Evolutionary conservation across 225 moss, liverwort and hornwort species (phyloP).

Genomic region (Asterella californica): DNA sequence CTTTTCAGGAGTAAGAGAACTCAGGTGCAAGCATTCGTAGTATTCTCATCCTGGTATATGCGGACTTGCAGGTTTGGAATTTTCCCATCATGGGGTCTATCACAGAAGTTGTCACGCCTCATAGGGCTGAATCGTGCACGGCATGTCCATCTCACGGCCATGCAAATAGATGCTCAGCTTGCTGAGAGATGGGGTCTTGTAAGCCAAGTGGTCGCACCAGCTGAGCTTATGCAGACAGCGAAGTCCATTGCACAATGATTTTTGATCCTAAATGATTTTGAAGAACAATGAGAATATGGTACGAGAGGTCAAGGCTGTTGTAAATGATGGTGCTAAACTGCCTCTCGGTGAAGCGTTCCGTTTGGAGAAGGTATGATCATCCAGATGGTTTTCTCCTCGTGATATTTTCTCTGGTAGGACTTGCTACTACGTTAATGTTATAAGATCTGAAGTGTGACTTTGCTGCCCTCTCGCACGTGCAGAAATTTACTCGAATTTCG

Average conservation of each 20-base stretch:
- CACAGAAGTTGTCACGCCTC: slow-evolving; percentile 75
- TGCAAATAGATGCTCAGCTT: slow-evolving; percentile 67
- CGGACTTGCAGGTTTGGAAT: slow-evolving; percentile 71
- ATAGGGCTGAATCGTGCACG: slow-evolving; percentile 78
- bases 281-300: slow-evolving; percentile 65
- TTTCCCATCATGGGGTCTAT: slow-evolving; percentile 93
- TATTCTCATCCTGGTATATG: neutral
- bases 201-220: slow-evolving; percentile 69
- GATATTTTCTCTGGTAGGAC: neutral
- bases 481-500: neutral
- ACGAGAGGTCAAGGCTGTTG: slow-evolving; percentile 61
- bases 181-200: slow-evolving; percentile 97
- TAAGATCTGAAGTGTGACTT: slow-evolving; percentile 2
- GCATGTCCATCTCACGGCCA: slow-evolving; percentile 69
- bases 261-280: slow-evolving; percentile 68
- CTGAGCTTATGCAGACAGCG: slow-evolving; percentile 65
- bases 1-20: neutral
- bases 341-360: slow-evolving; percentile 70
- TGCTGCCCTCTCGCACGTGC: neutral
- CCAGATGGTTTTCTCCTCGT: neutral
- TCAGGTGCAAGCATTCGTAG: neutral
- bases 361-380: slow-evolving; percentile 76
- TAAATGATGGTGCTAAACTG: slow-evolving; percentile 72
- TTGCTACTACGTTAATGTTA: no score
- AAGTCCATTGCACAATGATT: slow-evolving; percentile 68